Base-by-base conservation (phyloP, 1,284 basidiomycete species). In the Malassezia yamatoensis region DNA sequence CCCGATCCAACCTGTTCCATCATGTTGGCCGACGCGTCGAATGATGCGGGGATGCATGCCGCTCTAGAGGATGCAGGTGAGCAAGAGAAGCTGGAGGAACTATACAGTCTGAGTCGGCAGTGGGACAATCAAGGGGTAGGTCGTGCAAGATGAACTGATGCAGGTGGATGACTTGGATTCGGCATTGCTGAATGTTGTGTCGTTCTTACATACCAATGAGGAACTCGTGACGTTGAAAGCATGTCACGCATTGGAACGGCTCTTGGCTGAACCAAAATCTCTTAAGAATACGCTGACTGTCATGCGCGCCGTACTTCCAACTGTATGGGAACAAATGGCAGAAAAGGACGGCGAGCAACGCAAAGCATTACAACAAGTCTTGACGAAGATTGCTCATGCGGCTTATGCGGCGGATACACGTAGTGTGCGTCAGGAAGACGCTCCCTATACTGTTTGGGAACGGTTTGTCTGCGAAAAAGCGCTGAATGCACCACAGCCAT, bases 111-210 rank as follows among this genome's bases (percentile, higher is more conserved):
- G 7, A 29, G 24, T 29, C 24, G 24, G 7, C 37, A 21, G 5
- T 51, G 54, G 49, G 12, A 41, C 3, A 10, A 4, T 5, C 13
- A 37, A 34, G 32, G 21, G 6, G 50, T 51, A 34, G 41, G 39
- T 51, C 12, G n/a, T 6, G 13, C 29, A 29, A 29, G 7, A 29
- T 29, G 3, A 7, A 34, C 34, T 34, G 5, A 24, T 35, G 4
- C 13, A 49, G 32, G 49, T 56, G 35, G 38, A 51, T 33, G 54
- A 57, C 29, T 34, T 52, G 15, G 49, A 57, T 29, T 29, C 7
- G 24, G 24, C 24, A 29, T 29, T 29, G 24, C 24, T 29, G 24
- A 29, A 29, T 29, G 24, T 29, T 29, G 24, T 29, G 7, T 29
- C 24, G 4, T 29, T 29, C 24, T 29, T 29, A 29, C 15, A 32